phyloP scores from a whole-genome alignment of 2,329 filamentous ascomycete genomes.

The Cercospora citrullina region DNA sequence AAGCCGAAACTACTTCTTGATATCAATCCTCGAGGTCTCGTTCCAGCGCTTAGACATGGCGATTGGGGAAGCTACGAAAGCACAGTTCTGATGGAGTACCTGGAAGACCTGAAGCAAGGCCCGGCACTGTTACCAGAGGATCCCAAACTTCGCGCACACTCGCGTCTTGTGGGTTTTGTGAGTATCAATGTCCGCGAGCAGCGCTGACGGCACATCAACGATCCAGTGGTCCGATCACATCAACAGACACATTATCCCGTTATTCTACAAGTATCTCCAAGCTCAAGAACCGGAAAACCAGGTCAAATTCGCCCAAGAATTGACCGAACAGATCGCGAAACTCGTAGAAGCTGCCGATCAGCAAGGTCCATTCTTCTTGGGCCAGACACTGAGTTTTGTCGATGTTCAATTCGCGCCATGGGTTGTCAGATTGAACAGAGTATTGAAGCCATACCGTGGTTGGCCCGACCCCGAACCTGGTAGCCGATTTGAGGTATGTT shows the following conservation, averaged over 20 bases:
- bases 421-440: constrained; percentile 66
- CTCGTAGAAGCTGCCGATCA: constrained; percentile 58
- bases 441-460: constrained; percentile 63
- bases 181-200: too few relatives aligned
- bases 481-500: constrained; percentile 58
- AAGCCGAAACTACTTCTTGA: constrained; percentile 70
- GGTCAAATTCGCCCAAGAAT: constrained; percentile 57
- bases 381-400: constrained; percentile 60
- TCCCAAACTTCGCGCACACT: constrained; percentile 69
- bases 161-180: constrained; percentile 64
- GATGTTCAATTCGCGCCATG: constrained; percentile 77
- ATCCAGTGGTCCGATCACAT: constrained; percentile 74
- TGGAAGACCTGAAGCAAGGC: constrained; percentile 70
- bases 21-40: constrained; percentile 72
- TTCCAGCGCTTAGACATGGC: constrained; percentile 74
- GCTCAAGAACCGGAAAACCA: constrained; percentile 62
- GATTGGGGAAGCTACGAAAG: constrained; percentile 84
- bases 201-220: background rate
- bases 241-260: constrained; percentile 72
- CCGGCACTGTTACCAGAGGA: constrained; percentile 64
- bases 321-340: constrained; percentile 66
- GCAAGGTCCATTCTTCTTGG: constrained; percentile 69
- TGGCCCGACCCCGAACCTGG: constrained; percentile 66
- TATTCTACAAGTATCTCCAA: constrained; percentile 73
- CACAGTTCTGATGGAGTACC: constrained; percentile 80